Base-by-base conservation (phyloP, 2,329 filamentous ascomycete species). In the Colletotrichum aenigma region DNA sequence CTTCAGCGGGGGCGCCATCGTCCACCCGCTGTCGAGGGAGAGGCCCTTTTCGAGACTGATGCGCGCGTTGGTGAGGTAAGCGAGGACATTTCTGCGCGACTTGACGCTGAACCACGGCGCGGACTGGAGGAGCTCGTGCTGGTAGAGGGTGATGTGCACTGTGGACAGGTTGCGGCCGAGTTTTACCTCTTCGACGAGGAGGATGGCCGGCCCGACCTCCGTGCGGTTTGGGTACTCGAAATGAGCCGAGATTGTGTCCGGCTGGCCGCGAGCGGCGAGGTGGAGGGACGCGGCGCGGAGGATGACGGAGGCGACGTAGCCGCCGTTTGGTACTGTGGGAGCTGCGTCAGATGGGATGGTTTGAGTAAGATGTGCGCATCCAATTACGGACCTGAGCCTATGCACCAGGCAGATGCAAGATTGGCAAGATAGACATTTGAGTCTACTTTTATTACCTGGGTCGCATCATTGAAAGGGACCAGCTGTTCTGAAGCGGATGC, bases 241-340 rank as follows among this genome's bases (percentile, higher is more conserved):
- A 68, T 87, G 84, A 0, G 83, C 83, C 3, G 84, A 81, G 24
- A 87, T 76, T 4, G 85, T 82, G 77, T 87, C 83, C 1, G 83
- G 80, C 56, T 87, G 86, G 21, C 80, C 78, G 4, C 80, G 80
- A 2, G 79, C 66, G 18, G 77, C 65, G 18, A 87, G 81, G 72
- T 88, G 85, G 4, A 78, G 74, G 15, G 78, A 80, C 9, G 84
- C 83, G 4, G 82, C 84, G 5, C 81, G 78, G 52, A 88, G 79
- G 65, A 89, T 82, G 64, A 85, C 82, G 18, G 84, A 82, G 6
- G 86, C 84, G 2, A 87, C 83, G 71, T 88, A 89, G 55, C 87
- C 87, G 74, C 87, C 87, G 71, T 89, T 87, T 4, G 87, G 87
- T 16, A 88, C 84, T 85, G 64, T 6, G 18, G 8, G 30, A 30